Conservation (phyloP, 2,329 filamentous ascomycete species). For the Cryphonectria nitschkei region DNA sequence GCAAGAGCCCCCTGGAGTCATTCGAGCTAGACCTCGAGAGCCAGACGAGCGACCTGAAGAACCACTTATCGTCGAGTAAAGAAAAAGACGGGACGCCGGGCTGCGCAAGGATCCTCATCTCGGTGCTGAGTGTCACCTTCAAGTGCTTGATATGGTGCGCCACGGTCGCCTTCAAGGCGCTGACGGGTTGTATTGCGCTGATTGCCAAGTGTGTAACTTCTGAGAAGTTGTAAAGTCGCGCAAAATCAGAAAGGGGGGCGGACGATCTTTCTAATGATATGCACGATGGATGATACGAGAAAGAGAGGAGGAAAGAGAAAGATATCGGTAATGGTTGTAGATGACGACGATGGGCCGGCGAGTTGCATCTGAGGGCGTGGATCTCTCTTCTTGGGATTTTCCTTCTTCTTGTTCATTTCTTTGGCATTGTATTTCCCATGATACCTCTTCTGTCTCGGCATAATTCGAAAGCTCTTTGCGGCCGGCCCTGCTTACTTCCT, state of each 20-base stretch:
- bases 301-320: conserved; percentile 6
- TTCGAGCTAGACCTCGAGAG: conserved; percentile 68
- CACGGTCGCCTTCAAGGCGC: conserved; percentile 58
- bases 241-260: conserved; percentile 11
- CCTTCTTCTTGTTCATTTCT: neutral
- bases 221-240: conserved; percentile 42
- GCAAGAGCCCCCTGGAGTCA: conserved; percentile 52
- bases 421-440: conserved; percentile 24
- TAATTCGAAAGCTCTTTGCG: conserved; percentile 4
- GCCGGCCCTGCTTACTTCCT: conserved; percentile 1
- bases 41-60: conserved; percentile 53
- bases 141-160: conserved; percentile 63
- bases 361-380: conserved; percentile 17
- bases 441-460: conserved; percentile 25
- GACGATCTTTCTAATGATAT: conserved; percentile 12
- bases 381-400: conserved; percentile 1
- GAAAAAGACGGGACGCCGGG: conserved; percentile 55
- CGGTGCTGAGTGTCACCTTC: conserved; percentile 56
- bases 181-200: conserved; percentile 53
- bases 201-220: conserved; percentile 54
- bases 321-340: conserved; percentile 20
- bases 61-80: conserved; percentile 43
- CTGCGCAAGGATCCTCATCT: conserved; percentile 51
- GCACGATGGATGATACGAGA: conserved; percentile 15
- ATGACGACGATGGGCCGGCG: conserved; percentile 8